Evolutionary conservation across 1,139 yeast genomes (phyloP).

Genomic region (Wickerhamiella pararugosa): DNA sequence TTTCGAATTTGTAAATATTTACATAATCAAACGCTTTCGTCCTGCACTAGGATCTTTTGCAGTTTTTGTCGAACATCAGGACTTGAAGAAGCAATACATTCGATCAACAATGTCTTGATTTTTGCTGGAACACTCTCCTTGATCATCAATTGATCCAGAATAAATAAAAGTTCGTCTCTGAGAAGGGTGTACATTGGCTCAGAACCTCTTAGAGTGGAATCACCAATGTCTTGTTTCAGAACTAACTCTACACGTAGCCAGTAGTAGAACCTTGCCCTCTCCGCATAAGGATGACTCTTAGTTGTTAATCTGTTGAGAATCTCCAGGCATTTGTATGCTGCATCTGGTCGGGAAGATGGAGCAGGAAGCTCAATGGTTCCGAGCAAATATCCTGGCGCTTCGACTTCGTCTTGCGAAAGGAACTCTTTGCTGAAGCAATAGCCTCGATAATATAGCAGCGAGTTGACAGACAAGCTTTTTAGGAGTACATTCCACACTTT

Average conservation of each 20-base stretch:
- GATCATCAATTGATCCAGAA: slow-evolving; percentile 16
- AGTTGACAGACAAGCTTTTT: slow-evolving; percentile 15
- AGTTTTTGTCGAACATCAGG: slow-evolving; percentile 7
- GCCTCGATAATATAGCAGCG: slow-evolving; percentile 15
- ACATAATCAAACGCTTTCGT: background rate
- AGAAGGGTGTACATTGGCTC: slow-evolving; percentile 43
- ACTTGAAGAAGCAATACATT: slow-evolving; percentile 10
- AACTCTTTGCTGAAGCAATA: slow-evolving; percentile 1
- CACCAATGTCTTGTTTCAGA: slow-evolving; percentile 37
- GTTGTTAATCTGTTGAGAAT: slow-evolving; percentile 27
- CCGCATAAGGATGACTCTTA: slow-evolving; percentile 15
- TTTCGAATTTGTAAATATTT: background rate
- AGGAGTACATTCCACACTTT: slow-evolving; percentile 11
- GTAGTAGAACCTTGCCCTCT: slow-evolving; percentile 28
- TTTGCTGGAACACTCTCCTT: slow-evolving; percentile 4
- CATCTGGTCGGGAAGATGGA: slow-evolving; percentile 26
- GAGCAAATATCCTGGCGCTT: background rate
- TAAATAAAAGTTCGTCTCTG: slow-evolving; percentile 30
- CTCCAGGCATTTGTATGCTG: slow-evolving; percentile 35
- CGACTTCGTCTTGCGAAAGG: background rate
- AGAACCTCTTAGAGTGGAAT: slow-evolving; percentile 34
- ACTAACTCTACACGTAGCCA: slow-evolving; percentile 37
- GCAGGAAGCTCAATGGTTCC: slow-evolving; percentile 36
- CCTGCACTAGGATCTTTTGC: slow-evolving; percentile 7
- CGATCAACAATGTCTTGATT: slow-evolving; percentile 1